Percentiles rank a stretch among this genome's conserved stretches.
Conservation (phyloP, 371 early-diverging fungal species). For the Apophysomyces variabilis region DNA sequence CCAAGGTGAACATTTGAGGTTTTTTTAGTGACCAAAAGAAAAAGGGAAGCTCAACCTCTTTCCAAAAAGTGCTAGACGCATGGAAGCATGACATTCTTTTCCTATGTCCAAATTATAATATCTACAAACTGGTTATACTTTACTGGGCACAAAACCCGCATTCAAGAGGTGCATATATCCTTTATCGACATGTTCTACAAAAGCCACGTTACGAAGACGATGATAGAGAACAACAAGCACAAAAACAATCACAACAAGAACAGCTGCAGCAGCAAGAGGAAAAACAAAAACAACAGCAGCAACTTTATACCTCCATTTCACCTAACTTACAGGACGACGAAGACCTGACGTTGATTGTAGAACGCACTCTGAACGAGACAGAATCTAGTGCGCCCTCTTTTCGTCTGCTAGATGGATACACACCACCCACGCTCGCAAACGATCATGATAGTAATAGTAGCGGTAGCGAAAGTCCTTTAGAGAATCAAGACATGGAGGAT, state of each 20-base stretch:
- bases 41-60: not conserved
- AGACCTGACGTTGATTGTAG: slow-evolving; percentile 12
- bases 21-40: not conserved
- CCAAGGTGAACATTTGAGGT: slow-evolving; percentile 35
- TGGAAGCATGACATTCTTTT: slow-evolving; percentile 38
- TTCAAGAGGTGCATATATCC: slow-evolving; percentile 48
- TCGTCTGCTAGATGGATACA: slow-evolving; percentile 31
- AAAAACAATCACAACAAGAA: slow-evolving; percentile 4
- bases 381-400: slow-evolving; percentile 12
- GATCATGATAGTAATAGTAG: slow-evolving; percentile 13
- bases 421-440: slow-evolving; percentile 22
- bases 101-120: slow-evolving; percentile 46
- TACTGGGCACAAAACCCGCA: slow-evolving; percentile 62
- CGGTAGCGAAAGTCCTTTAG: slow-evolving; percentile 15
- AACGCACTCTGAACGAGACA: slow-evolving; percentile 1
- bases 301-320: not conserved
- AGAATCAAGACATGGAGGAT: slow-evolving; percentile 9
- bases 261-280: not conserved
- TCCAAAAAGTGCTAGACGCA: slow-evolving; percentile 45
- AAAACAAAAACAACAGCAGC: not conserved
- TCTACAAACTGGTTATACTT: slow-evolving; percentile 48
- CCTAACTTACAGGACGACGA: slow-evolving; percentile 14
- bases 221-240: slow-evolving; percentile 5
- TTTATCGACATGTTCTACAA: slow-evolving; percentile 44
- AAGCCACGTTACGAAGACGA: slow-evolving; percentile 29